phyloP scores from a whole-genome alignment of 2,329 filamentous ascomycete species.

The Penicillium rolfsii region DNA sequence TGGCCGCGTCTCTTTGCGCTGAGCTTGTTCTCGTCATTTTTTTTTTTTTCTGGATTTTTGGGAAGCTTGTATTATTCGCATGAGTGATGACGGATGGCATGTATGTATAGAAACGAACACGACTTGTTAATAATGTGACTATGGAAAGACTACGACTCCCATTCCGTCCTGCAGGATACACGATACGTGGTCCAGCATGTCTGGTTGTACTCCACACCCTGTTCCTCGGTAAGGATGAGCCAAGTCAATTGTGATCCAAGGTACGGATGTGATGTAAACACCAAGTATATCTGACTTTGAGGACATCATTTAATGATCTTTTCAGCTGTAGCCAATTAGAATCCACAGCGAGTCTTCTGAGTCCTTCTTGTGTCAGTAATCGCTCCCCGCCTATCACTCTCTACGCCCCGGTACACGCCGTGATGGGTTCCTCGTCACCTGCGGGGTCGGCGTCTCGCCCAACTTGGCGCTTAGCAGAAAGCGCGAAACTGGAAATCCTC shows the following conservation, averaged over 20 bases:
- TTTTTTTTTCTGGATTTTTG: not conserved
- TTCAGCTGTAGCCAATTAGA: not conserved
- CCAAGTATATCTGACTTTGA: not conserved
- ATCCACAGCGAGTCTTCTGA: not conserved
- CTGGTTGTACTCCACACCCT: not conserved
- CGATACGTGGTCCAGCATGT: not conserved
- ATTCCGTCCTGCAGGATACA: not conserved
- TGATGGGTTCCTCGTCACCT: constrained; percentile 24
- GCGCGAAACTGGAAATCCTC: not conserved
- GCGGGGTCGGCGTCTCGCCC: constrained; percentile 27
- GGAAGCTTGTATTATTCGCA: constrained; percentile 19
- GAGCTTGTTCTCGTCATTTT: not conserved
- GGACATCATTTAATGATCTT: not conserved
- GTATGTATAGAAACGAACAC: constrained; percentile 28
- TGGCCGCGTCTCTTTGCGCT: not conserved
- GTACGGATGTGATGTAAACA: not conserved
- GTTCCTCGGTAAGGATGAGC: not conserved
- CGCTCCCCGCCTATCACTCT: not conserved
- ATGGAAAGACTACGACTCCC: not conserved
- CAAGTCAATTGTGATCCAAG: not conserved
- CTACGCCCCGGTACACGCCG: constrained; percentile 11
- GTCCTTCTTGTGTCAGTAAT: not conserved
- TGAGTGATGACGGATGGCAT: constrained; percentile 22
- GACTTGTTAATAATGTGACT: constrained; percentile 9
- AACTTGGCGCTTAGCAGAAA: constrained; percentile 20